Percentiles rank a stretch among this genome's conserved stretches.
These are phyloP conservation scores for Corinectria fuckeliana DNA, from an alignment of 2,329 filamentous ascomycete genomes.

Conservation along the genomic window DNA sequence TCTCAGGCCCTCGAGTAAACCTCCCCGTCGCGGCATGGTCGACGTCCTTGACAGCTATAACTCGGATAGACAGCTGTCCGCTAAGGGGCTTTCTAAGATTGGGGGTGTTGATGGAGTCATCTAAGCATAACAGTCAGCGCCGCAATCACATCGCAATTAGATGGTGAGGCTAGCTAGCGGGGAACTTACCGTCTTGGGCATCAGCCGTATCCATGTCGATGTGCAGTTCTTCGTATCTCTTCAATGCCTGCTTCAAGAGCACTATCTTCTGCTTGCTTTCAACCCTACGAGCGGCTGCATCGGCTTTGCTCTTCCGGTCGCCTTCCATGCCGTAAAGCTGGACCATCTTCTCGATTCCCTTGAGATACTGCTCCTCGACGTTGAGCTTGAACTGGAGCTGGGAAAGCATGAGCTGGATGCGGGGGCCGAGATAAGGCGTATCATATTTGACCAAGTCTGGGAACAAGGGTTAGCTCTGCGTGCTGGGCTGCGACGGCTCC, in stretches of 20 bases:
- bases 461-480: slow-evolving; percentile 8
- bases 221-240: slow-evolving; percentile 96
- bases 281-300: slow-evolving; percentile 86
- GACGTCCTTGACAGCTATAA: slow-evolving; percentile 90
- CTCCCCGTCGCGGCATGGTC: slow-evolving; percentile 86
- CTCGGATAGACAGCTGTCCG: slow-evolving; percentile 84
- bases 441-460: slow-evolving; percentile 98
- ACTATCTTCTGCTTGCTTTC: slow-evolving; percentile 99
- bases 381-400: slow-evolving; percentile 99
- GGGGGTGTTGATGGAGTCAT: slow-evolving; percentile 95
- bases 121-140: slow-evolving; percentile 53
- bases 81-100: slow-evolving; percentile 96
- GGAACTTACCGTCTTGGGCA: slow-evolving; percentile 74
- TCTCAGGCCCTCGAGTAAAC: slow-evolving; percentile 91
- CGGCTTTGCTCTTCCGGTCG: slow-evolving; percentile 91
- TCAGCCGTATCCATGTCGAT: slow-evolving; percentile 87
- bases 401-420: slow-evolving; percentile 98
- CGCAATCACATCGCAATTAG: background rate
- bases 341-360: slow-evolving; percentile 99
- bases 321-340: slow-evolving; percentile 97
- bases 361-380: slow-evolving; percentile 98
- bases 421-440: slow-evolving; percentile 90
- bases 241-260: slow-evolving; percentile 91
- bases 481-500: background rate
- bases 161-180: background rate